Percentiles rank a stretch among this genome's conserved stretches.
Conservation (phyloP, 176 grass and related monocot species). For the Ananas comosus region DNA sequence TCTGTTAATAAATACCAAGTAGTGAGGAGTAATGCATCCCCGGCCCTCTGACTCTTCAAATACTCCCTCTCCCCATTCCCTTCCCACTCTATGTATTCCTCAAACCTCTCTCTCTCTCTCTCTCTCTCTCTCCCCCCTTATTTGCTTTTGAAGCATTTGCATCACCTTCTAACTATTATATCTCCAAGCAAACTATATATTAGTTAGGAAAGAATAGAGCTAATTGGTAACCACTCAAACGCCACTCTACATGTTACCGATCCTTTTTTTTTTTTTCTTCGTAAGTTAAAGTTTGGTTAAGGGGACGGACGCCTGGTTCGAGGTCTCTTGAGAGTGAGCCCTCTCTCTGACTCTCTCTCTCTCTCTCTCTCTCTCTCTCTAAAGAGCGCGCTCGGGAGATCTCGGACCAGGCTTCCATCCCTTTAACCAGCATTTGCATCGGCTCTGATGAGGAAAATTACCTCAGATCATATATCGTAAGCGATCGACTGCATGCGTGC, state of each 20-base stretch:
- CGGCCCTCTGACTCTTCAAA: background rate
- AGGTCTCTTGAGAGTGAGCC: background rate
- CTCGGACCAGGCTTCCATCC: constrained; percentile 21
- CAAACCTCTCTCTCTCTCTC: background rate
- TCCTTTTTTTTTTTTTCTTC: background rate
- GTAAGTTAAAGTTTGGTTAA: constrained; percentile 5
- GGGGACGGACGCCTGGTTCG: constrained; percentile 13
- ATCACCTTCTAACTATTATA: no score
- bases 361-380: no score
- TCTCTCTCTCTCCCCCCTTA: no score
- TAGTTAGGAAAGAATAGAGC: no score
- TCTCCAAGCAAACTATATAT: no score
- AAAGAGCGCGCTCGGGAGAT: background rate
- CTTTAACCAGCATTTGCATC: constrained; percentile 2
- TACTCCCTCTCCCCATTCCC: background rate
- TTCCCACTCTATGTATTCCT: background rate
- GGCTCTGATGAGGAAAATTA: no score
- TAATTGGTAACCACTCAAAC: no score
- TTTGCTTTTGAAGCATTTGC: no score
- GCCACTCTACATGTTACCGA: no score
- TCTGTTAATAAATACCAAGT: background rate
- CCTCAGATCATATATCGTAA: no score
- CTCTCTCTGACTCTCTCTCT: no score
- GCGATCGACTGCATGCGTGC: no score
- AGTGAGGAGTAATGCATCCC: background rate